Percentiles rank a stretch among this genome's conserved stretches.
Evolutionary conservation across 2,329 filamentous ascomycete genomes (phyloP).

Genomic region (Tolypocladium sp.): DNA sequence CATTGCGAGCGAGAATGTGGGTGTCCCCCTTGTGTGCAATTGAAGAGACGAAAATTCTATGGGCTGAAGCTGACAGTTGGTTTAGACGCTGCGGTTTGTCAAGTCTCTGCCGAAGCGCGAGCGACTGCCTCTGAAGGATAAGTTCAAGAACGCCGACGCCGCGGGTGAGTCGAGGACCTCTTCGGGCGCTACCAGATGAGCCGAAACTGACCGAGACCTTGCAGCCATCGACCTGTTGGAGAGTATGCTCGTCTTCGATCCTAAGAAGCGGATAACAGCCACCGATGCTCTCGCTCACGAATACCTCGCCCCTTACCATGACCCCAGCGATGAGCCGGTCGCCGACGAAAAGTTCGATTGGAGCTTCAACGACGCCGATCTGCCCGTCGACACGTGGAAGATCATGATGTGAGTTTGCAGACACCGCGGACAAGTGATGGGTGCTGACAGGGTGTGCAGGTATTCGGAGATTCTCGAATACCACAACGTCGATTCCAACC

Average conservation of each 20-base stretch:
- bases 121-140: slow-evolving; percentile 73
- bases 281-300: slow-evolving; percentile 80
- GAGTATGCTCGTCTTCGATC: slow-evolving; percentile 96
- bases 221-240: slow-evolving; percentile 87
- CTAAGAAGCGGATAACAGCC: slow-evolving; percentile 89
- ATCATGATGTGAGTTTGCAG: slow-evolving; percentile 84
- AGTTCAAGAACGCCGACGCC: slow-evolving; percentile 93
- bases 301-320: slow-evolving; percentile 93
- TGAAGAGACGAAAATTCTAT: neutral
- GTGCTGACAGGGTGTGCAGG: slow-evolving; percentile 39
- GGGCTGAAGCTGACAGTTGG: slow-evolving; percentile 8
- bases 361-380: slow-evolving; percentile 97
- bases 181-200: neutral
- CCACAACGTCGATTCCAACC: slow-evolving; percentile 71
- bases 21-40: slow-evolving; percentile 16
- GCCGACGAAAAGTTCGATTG: slow-evolving; percentile 98
- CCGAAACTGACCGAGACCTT: neutral
- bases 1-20: slow-evolving; percentile 94
- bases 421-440: no score
- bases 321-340: slow-evolving; percentile 90
- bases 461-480: slow-evolving; percentile 99
- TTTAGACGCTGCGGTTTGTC: slow-evolving; percentile 86
- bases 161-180: slow-evolving; percentile 45
- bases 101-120: slow-evolving; percentile 94
- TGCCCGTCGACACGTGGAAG: slow-evolving; percentile 99